Percentiles rank a stretch among this genome's conserved stretches.
These are phyloP conservation scores for Geopyxis carbonaria DNA, from an alignment of 495 filamentous ascomycete genomes.

Conservation along the genomic window DNA sequence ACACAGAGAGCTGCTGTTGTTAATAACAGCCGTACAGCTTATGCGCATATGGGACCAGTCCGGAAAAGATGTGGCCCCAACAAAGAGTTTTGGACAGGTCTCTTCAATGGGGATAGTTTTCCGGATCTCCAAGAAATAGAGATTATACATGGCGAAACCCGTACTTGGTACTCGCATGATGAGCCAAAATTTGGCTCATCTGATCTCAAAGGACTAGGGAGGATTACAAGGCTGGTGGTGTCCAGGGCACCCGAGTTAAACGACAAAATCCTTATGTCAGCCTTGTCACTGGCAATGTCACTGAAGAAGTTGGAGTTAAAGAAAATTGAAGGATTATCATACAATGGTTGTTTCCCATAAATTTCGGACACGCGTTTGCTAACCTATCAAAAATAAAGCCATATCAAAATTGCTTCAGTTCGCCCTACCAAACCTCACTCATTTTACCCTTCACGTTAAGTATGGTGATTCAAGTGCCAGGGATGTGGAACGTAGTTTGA, in stretches of 20 bases:
- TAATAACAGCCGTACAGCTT: constrained; percentile 5
- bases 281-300: constrained; percentile 15
- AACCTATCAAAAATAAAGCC: constrained; percentile 1
- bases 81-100: constrained; percentile 24
- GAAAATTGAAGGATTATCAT: constrained; percentile 15
- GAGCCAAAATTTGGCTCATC: constrained; percentile 5
- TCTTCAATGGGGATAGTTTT: constrained; percentile 24
- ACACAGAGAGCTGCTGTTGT: constrained; percentile 7
- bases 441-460: constrained; percentile 23
- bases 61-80: constrained; percentile 18
- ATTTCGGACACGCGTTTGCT: not conserved
- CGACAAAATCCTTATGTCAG: constrained; percentile 19
- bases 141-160: constrained; percentile 14
- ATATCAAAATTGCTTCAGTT: constrained; percentile 18
- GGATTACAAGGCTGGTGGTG: constrained; percentile 17
- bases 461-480: constrained; percentile 5
- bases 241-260: constrained; percentile 20
- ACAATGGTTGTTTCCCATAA: too few species aligned
- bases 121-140: constrained; percentile 19
- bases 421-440: constrained; percentile 23
- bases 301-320: constrained; percentile 20
- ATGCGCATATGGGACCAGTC: too few species aligned
- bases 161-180: constrained; percentile 4
- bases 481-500: constrained; percentile 5
- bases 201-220: constrained; percentile 17